These are phyloP conservation scores for Pachysandra terminalis DNA, from an alignment of 164 flowering plant species.

Conservation along the genomic window DNA sequence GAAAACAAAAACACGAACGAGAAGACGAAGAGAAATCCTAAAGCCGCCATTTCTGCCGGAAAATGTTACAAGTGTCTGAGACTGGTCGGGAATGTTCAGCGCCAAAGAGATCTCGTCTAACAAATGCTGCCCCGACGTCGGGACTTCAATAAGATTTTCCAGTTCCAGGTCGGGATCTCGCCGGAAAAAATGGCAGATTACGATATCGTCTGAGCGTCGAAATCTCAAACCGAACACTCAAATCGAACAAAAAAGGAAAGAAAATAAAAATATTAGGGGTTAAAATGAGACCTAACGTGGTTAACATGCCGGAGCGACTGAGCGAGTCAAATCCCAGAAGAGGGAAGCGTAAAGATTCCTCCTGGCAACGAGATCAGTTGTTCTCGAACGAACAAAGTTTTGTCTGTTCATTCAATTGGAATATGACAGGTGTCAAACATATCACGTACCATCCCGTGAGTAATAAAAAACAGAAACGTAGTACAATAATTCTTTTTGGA, in stretches of 20 bases:
- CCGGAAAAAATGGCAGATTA: conserved; percentile 7
- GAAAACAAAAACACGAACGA: conserved; percentile 12
- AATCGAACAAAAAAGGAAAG: background rate
- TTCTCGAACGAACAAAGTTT: too few relatives aligned
- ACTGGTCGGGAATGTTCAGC: too few relatives aligned
- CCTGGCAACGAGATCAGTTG: too few relatives aligned
- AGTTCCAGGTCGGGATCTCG: conserved; percentile 1
- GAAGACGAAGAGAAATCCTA: conserved; percentile 9
- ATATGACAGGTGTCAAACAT: too few relatives aligned
- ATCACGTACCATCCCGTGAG: too few relatives aligned
- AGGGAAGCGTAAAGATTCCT: too few relatives aligned
- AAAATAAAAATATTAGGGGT: too few relatives aligned
- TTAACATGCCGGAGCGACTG: too few relatives aligned
- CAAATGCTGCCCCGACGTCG: background rate
- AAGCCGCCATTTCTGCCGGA: conserved; percentile 8
- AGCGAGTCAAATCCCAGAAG: background rate
- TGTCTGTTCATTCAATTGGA: too few relatives aligned
- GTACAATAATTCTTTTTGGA: too few relatives aligned
- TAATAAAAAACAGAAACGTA: too few relatives aligned
- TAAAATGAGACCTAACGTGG: too few relatives aligned
- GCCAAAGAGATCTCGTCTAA: background rate
- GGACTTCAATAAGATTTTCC: background rate
- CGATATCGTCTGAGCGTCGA: background rate
- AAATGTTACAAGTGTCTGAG: background rate
- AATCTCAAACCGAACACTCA: background rate